Percentiles rank a stretch among this genome's conserved stretches.
These are phyloP conservation scores for Ilex paraguariensis DNA, from an alignment of 305 asterid genomes.

Conservation along the genomic window DNA sequence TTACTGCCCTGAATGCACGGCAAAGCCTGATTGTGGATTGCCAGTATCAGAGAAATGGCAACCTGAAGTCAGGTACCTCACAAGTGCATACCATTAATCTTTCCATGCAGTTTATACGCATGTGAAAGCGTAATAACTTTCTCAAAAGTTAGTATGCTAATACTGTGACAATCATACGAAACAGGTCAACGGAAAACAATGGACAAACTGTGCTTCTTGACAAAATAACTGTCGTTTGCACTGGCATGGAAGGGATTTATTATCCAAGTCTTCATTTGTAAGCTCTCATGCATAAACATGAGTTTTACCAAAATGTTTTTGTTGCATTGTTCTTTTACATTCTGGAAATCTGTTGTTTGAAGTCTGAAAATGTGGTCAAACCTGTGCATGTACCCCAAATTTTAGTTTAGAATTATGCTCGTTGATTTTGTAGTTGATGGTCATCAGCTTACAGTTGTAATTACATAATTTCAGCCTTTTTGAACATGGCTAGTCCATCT, in stretches of 20 bases:
- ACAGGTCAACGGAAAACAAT: slow-evolving; percentile 45
- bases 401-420: too few relatives aligned
- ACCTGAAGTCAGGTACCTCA: slow-evolving; percentile 41
- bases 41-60: slow-evolving; percentile 29
- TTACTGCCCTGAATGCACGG: slow-evolving; percentile 86
- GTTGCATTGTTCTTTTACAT: too few relatives aligned
- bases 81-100: neutral
- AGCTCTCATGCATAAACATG: slow-evolving; percentile 22
- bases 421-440: too few relatives aligned
- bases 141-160: neutral
- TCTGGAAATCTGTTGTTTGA: too few relatives aligned
- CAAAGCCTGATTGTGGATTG: slow-evolving; percentile 29
- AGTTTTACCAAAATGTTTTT: too few relatives aligned
- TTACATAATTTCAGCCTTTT: too few relatives aligned
- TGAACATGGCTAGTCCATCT: too few relatives aligned
- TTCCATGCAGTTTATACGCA: slow-evolving; percentile 14
- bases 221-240: slow-evolving; percentile 66
- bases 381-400: too few relatives aligned
- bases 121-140: slow-evolving; percentile 5
- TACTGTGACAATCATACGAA: neutral
- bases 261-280: slow-evolving; percentile 78
- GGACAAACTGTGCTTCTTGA: slow-evolving; percentile 46
- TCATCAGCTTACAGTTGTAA: too few relatives aligned
- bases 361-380: too few relatives aligned
- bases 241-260: slow-evolving; percentile 71